phyloP scores from a whole-genome alignment of 1,284 basidiomycete genomes.

The Moniliophthora roreri region DNA sequence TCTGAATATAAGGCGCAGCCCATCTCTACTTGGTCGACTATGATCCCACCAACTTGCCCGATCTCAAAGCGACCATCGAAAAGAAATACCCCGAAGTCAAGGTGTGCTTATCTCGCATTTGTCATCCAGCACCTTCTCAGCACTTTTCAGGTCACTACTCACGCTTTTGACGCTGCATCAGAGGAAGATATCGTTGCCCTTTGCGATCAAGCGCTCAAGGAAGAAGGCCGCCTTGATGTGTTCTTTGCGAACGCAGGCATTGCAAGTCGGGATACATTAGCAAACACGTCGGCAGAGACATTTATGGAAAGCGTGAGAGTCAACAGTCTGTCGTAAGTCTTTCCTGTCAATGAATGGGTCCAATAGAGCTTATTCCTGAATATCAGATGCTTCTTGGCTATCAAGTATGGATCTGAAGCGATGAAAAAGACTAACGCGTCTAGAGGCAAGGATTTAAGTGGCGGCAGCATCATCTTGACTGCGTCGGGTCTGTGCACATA shows the following conservation, averaged over 20 bases:
- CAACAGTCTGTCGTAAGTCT: conserved; percentile 77
- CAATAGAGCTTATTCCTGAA: not conserved
- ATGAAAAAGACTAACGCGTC: conserved; percentile 71
- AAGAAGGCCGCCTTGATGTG: conserved; percentile 86
- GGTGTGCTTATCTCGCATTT: conserved; percentile 37
- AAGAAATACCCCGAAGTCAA: conserved; percentile 77
- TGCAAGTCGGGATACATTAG: conserved; percentile 31
- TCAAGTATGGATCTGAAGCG: conserved; percentile 82
- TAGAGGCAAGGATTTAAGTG: conserved; percentile 63
- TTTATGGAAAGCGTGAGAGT: conserved; percentile 80
- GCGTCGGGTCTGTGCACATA: conserved; percentile 68
- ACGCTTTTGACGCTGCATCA: conserved; percentile 84
- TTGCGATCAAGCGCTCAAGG: conserved; percentile 72
- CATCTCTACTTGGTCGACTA: conserved; percentile 88
- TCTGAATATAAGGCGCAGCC: conserved; percentile 60
- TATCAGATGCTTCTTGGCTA: conserved; percentile 82
- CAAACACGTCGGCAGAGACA: conserved; percentile 59
- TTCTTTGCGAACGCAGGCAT: conserved; percentile 88
- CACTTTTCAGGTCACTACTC: conserved; percentile 58
- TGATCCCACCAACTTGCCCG: conserved; percentile 66
- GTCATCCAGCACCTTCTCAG: conserved; percentile 9
- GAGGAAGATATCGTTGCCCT: conserved; percentile 68
- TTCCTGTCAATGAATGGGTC: not conserved
- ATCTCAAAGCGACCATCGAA: conserved; percentile 70
- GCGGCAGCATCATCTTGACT: conserved; percentile 89